A percentile compares a stretch with the other conserved stretches of the same genome.
These are phyloP conservation scores for Oryza longistaminata DNA, from an alignment of 176 grass and related monocot genomes.

Conservation along the genomic window DNA sequence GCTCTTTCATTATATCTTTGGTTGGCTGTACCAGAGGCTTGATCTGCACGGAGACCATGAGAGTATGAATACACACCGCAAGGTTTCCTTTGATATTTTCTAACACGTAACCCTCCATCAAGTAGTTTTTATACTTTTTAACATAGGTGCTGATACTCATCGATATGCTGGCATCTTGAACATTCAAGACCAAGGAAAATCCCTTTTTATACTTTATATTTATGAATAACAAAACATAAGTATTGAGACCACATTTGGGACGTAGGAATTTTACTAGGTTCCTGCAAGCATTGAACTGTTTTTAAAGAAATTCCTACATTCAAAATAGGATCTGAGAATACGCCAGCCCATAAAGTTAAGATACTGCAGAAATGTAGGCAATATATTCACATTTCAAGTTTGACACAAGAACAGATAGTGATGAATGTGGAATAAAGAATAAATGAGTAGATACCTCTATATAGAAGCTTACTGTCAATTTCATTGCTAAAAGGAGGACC, in stretches of 20 bases:
- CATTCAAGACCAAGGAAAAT: slow-evolving; percentile 10
- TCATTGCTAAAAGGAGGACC: slow-evolving; percentile 88
- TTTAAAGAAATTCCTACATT: neutral
- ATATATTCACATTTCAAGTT: neutral
- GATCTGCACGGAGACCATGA: slow-evolving; percentile 56
- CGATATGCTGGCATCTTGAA: neutral
- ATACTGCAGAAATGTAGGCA: neutral
- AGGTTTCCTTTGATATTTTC: neutral
- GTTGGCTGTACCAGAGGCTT: slow-evolving; percentile 92
- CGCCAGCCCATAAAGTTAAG: neutral
- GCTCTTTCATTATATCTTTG: slow-evolving; percentile 85
- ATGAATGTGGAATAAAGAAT: slow-evolving; percentile 24
- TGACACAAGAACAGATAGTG: neutral
- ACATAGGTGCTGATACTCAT: neutral
- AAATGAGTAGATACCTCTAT: slow-evolving; percentile 69
- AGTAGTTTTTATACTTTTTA: neutral
- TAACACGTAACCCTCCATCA: neutral
- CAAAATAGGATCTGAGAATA: neutral
- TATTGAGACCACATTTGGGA: neutral
- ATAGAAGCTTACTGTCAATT: slow-evolving; percentile 91
- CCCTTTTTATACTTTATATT: slow-evolving; percentile 3
- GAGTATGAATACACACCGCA: slow-evolving; percentile 28
- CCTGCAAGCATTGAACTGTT: neutral
- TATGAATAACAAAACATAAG: slow-evolving; percentile 3
- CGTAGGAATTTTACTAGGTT: neutral